Evolutionary conservation across 352 stramenopile genomes (phyloP).

Genomic region (Phytophthora constricta): DNA sequence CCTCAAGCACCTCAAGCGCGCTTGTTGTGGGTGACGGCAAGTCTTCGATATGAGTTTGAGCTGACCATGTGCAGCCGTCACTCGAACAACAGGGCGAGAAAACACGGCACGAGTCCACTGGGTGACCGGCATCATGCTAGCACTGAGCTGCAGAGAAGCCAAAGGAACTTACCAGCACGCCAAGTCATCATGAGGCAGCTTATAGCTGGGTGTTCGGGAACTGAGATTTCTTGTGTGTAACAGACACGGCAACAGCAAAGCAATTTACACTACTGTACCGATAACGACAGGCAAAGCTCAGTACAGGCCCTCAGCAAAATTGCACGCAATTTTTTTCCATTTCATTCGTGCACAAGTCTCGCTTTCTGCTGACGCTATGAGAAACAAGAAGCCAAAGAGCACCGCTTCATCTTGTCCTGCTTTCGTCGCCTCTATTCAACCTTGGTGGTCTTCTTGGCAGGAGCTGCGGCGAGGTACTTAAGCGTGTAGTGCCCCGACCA

Average conservation of each 20-base stretch:
- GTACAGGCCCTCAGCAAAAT: too few relatives aligned
- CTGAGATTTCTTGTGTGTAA: too few relatives aligned
- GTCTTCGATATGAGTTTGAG: not conserved
- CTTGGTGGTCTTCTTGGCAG: slow-evolving; percentile 59
- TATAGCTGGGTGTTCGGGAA: too few relatives aligned
- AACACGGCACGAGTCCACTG: not conserved
- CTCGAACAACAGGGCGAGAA: not conserved
- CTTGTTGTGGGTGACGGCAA: not conserved
- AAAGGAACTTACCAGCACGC: too few relatives aligned
- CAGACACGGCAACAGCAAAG: too few relatives aligned
- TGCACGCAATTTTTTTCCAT: slow-evolving; percentile 25
- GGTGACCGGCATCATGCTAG: not conserved
- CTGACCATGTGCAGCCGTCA: too few relatives aligned
- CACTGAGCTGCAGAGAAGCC: too few relatives aligned
- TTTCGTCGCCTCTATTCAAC: slow-evolving; percentile 46
- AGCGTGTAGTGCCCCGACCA: slow-evolving; percentile 80
- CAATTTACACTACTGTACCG: too few relatives aligned
- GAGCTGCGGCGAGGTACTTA: slow-evolving; percentile 66
- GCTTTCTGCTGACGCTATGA: slow-evolving; percentile 10
- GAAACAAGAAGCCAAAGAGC: slow-evolving; percentile 10
- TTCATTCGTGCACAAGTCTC: slow-evolving; percentile 23
- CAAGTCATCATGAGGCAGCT: too few relatives aligned
- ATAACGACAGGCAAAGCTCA: slow-evolving; percentile 13
- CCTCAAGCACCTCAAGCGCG: not conserved
- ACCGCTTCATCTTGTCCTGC: slow-evolving; percentile 9